These are phyloP conservation scores for Carpinus viminea DNA, from an alignment of 306 rosid species.

Conservation along the genomic window DNA sequence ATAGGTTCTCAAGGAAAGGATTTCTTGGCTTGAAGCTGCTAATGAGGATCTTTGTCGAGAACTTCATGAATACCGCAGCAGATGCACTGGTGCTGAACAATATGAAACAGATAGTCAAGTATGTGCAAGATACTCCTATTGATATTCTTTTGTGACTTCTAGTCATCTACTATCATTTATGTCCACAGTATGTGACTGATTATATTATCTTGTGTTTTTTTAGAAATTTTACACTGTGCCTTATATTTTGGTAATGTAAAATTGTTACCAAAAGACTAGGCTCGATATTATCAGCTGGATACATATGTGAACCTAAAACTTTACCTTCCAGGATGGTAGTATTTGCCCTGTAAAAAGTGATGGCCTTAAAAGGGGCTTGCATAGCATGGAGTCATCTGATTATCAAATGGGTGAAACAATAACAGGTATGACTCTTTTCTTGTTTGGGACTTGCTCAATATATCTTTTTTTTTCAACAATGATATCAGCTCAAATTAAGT, in stretches of 20 bases:
- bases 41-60: constrained; percentile 97
- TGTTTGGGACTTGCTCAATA: constrained; percentile 5
- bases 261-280: constrained; percentile 16
- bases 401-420: constrained; percentile 73
- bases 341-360: constrained; percentile 65
- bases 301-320: constrained; percentile 29
- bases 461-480: constrained; percentile 7
- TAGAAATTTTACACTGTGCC: background rate
- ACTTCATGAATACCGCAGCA: constrained; percentile 88
- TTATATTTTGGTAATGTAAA: constrained; percentile 8
- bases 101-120: constrained; percentile 74
- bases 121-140: constrained; percentile 36
- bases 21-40: constrained; percentile 96
- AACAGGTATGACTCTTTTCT: constrained; percentile 53
- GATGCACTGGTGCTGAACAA: constrained; percentile 61
- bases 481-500: constrained; percentile 15
- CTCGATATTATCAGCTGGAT: constrained; percentile 21
- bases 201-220: constrained; percentile 11
- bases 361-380: constrained; percentile 89
- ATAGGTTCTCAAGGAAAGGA: constrained; percentile 95
- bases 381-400: constrained; percentile 60
- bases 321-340: constrained; percentile 66
- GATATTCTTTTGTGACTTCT: constrained; percentile 23
- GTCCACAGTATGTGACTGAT: constrained; percentile 14
- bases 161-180: constrained; percentile 15